These are phyloP conservation scores for Harringtonia lauricola DNA, from an alignment of 2,329 filamentous ascomycete genomes.

Conservation along the genomic window DNA sequence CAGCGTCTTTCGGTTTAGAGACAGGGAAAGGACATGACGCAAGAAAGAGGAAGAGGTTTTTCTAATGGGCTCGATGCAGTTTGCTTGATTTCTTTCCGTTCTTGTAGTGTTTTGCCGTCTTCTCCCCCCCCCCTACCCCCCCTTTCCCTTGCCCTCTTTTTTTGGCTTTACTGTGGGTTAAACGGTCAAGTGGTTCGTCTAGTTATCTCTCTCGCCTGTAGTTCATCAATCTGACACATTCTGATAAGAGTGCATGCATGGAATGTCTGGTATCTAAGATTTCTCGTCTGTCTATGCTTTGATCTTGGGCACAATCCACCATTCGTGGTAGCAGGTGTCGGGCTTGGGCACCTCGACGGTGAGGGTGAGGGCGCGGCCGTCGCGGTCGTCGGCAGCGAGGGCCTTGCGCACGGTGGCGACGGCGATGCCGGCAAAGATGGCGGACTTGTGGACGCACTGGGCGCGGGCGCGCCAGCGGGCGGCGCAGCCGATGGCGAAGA, in stretches of 20 bases:
- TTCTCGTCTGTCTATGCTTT: neutral
- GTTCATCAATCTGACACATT: neutral
- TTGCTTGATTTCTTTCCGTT: neutral
- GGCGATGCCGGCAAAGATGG: slow-evolving; percentile 57
- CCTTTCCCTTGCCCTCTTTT: neutral
- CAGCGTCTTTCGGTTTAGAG: too few species aligned
- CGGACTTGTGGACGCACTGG: slow-evolving; percentile 54
- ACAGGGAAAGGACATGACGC: neutral
- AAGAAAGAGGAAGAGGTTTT: neutral
- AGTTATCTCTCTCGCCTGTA: neutral
- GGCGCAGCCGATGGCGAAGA: slow-evolving; percentile 32
- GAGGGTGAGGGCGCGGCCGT: slow-evolving; percentile 22
- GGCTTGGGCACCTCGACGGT: slow-evolving; percentile 40
- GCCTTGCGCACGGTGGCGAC: slow-evolving; percentile 49
- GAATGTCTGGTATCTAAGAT: too few species aligned
- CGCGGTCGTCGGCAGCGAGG: slow-evolving; percentile 17
- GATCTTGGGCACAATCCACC: slow-evolving; percentile 52
- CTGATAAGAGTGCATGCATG: neutral
- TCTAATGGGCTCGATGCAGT: slow-evolving; percentile 1
- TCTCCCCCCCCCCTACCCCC: too few species aligned
- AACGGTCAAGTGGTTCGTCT: neutral
- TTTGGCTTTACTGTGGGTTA: slow-evolving; percentile 1
- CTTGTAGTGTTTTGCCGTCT: neutral
- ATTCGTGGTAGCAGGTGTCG: slow-evolving; percentile 48
- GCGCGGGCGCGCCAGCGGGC: slow-evolving; percentile 50